phyloP scores from a whole-genome alignment of 352 stramenopile genomes.

The Phytophthora pinifolia region DNA sequence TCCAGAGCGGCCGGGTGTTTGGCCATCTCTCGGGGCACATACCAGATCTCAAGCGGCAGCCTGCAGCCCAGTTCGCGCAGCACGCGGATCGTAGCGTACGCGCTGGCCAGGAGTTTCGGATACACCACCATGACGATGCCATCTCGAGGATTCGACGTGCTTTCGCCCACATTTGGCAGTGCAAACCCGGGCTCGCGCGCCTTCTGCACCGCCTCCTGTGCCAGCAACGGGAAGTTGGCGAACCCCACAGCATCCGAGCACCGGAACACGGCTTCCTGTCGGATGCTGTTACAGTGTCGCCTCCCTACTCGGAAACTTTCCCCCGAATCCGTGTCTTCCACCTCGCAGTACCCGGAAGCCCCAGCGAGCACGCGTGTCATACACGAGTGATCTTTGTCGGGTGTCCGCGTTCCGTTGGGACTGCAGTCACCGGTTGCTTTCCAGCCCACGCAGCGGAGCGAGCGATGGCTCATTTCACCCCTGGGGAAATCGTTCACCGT shows the following conservation, averaged over 20 bases:
- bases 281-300: constrained; percentile 31
- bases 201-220: constrained; percentile 10
- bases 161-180: constrained; percentile 12
- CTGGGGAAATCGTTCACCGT: constrained; percentile 18
- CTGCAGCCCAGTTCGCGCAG: constrained; percentile 37
- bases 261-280: constrained; percentile 28
- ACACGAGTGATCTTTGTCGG: constrained; percentile 20
- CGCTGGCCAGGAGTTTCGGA: constrained; percentile 39
- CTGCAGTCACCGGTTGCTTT: constrained; percentile 21
- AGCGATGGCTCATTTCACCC: background rate
- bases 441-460: constrained; percentile 24
- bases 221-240: constrained; percentile 28
- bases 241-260: constrained; percentile 44
- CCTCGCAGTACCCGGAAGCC: constrained; percentile 46
- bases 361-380: constrained; percentile 12
- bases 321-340: constrained; percentile 30
- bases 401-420: constrained; percentile 17
- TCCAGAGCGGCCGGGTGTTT: constrained; percentile 15
- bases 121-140: constrained; percentile 60
- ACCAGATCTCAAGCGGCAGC: constrained; percentile 57
- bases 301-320: constrained; percentile 29
- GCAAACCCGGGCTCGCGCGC: constrained; percentile 6
- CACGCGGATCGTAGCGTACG: constrained; percentile 34
- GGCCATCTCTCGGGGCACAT: constrained; percentile 31
- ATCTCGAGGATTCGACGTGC: constrained; percentile 4